These are phyloP conservation scores for Ceratocystis colombiana DNA, from an alignment of 2,329 filamentous ascomycete genomes.

Conservation along the genomic window DNA sequence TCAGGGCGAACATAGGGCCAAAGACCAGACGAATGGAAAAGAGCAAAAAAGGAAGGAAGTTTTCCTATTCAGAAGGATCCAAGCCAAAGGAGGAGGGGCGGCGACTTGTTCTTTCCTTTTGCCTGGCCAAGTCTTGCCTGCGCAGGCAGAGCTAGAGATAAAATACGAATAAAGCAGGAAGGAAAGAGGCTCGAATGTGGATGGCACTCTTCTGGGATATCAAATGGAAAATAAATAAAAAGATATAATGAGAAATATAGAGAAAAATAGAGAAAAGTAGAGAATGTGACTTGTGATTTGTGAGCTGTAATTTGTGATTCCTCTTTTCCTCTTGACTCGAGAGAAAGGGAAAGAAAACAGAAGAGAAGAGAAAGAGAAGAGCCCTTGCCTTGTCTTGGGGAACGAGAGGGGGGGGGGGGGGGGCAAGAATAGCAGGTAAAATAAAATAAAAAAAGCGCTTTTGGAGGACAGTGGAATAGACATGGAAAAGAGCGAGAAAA, in stretches of 20 bases:
- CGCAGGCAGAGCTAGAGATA: neutral
- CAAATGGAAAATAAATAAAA: neutral
- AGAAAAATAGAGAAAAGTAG: neutral
- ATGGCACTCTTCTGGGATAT: neutral
- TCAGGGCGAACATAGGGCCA: neutral
- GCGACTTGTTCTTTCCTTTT: neutral
- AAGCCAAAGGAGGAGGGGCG: neutral
- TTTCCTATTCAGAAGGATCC: neutral
- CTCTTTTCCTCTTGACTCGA: neutral
- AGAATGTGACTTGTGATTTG: too few species aligned
- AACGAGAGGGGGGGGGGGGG: too few species aligned
- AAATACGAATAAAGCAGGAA: neutral
- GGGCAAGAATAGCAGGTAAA: conserved; percentile 13
- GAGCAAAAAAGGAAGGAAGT: neutral
- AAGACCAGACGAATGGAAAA: conserved; percentile 1
- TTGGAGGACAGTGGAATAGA: conserved; percentile 3
- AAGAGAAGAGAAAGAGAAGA: conserved; percentile 11
- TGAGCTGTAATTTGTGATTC: neutral
- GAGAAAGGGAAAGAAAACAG: conserved; percentile 6
- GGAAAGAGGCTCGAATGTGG: neutral
- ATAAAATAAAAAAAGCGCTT: neutral
- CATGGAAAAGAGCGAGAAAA: neutral
- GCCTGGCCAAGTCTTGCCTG: neutral
- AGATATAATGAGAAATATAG: neutral
- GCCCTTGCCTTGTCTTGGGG: neutral